These are phyloP conservation scores for Nakaseomyces uthaithaninus DNA, from an alignment of 1,139 yeast species.

Conservation along the genomic window DNA sequence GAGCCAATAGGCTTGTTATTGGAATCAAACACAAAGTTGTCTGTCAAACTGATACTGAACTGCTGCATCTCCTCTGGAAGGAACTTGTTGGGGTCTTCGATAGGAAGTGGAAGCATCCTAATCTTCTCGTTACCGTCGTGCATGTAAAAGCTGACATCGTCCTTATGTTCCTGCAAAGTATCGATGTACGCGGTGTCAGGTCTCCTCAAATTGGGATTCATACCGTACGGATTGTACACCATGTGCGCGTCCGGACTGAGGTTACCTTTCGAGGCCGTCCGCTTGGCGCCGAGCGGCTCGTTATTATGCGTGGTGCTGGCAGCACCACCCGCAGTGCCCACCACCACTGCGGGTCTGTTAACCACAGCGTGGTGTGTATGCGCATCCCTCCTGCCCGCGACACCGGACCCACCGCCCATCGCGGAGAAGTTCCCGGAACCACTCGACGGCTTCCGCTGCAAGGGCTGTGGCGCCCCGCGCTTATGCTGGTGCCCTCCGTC, in stretches of 20 bases:
- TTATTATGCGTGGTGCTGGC: slow-evolving; percentile 21
- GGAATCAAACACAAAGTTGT: slow-evolving; percentile 46
- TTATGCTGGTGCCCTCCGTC: not conserved
- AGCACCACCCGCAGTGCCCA: slow-evolving; percentile 20
- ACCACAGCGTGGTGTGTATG: slow-evolving; percentile 6
- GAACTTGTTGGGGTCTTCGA: slow-evolving; percentile 58
- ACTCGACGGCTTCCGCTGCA: slow-evolving; percentile 9
- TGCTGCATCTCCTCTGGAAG: slow-evolving; percentile 51
- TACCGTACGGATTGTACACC: slow-evolving; percentile 31
- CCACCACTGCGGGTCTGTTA: slow-evolving; percentile 4
- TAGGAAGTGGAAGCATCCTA: slow-evolving; percentile 54
- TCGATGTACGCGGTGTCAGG: slow-evolving; percentile 15
- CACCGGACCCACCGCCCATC: not conserved
- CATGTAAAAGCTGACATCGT: slow-evolving; percentile 25
- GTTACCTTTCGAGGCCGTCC: not conserved
- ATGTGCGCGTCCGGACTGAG: slow-evolving; percentile 15
- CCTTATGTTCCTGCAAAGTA: slow-evolving; percentile 11
- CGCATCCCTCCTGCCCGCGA: slow-evolving; percentile 1
- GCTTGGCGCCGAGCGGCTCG: not conserved
- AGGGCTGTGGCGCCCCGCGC: not conserved
- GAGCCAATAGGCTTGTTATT: slow-evolving; percentile 48
- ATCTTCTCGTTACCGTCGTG: slow-evolving; percentile 35
- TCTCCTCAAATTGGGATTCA: slow-evolving; percentile 18
- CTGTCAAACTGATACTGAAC: slow-evolving; percentile 46
- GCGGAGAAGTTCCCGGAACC: slow-evolving; percentile 1